Base-by-base conservation (phyloP, 306 rosid species). In the Acacia melanoxylon region DNA sequence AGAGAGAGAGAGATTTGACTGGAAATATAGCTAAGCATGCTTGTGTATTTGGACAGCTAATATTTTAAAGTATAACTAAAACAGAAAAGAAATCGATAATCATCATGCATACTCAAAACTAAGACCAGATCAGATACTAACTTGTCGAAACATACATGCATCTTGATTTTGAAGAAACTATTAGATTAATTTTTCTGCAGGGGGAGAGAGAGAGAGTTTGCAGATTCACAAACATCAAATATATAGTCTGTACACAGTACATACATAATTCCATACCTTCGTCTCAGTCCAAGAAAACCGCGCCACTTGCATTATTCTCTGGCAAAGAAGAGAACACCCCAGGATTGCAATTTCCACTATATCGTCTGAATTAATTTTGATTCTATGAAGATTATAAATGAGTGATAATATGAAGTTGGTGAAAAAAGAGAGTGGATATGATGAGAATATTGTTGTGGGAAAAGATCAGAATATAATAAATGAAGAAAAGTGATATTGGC, bases 401-500 rank as follows among this genome's bases (percentile, higher is more conserved):
- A 63, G 20, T 63, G n/a, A 63, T 27, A 4, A 5, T 14, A 10
- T 48, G 58, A 51, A 51, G 58, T 4, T 51, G 58, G 2, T 17
- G 41, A 27, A 25, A 62, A 17, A 27, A 61, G 68, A 20, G 16
- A 78, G 62, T 65, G 49, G 22, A 15, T 15, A 54, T 41, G 24
- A 4, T 52, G n/a, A 51, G 22, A 51, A 51, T 52, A 17, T 51
- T 51, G 7, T 15, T 49, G 19, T 6, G 20, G n/a, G 6, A 51
- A 7, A 15, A 31, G 12, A 63, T 14, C 52, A 48, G 16, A 65
- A 3, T 4, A 13, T 31, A 6, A 12, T 31, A 8, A 65, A 63
- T 27, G 11, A 24, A 61, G 33, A 72, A 91, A 91, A 93, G 97
- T 93, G 99, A 95, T 95, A 95, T 95, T 95, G 99, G 98, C 99